These are phyloP conservation scores for Canavalia gladiata DNA, from an alignment of 306 rosid species.

Conservation along the genomic window DNA sequence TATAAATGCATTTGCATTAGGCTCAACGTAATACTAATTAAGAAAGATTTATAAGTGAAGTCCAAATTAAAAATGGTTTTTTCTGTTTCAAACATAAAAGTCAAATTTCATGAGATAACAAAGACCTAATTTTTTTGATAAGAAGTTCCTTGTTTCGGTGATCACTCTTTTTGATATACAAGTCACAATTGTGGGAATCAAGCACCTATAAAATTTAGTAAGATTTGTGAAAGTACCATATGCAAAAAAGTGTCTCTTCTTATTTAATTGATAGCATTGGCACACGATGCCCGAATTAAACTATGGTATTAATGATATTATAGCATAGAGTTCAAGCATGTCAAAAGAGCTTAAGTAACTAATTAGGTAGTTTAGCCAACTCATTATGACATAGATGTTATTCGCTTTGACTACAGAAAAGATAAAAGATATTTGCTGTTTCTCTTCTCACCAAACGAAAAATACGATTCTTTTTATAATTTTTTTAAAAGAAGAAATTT, in stretches of 20 bases:
- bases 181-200: not conserved
- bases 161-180: not conserved
- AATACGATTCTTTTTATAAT: not conserved
- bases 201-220: constrained; percentile 46
- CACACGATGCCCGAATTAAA: constrained; percentile 26
- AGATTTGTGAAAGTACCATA: constrained; percentile 64
- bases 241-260: constrained; percentile 44
- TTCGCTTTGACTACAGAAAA: constrained; percentile 33
- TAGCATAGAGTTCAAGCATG: constrained; percentile 1
- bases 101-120: not conserved
- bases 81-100: not conserved
- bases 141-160: constrained; percentile 35
- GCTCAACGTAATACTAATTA: no score
- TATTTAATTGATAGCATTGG: constrained; percentile 29
- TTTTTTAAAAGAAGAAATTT: not conserved
- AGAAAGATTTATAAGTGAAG: not conserved
- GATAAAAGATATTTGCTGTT: no score
- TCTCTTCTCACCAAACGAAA: no score
- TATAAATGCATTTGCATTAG: not conserved
- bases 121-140: not conserved
- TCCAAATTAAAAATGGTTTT: not conserved
- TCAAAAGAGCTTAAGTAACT: not conserved
- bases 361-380: constrained; percentile 32
- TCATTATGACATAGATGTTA: constrained; percentile 21
- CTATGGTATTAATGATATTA: constrained; percentile 21